Evolutionary conservation across 176 grass and related monocot species (phyloP), one percentile per base, ranked within the genome.

Genomic region (Ensete glaucum): DNA sequence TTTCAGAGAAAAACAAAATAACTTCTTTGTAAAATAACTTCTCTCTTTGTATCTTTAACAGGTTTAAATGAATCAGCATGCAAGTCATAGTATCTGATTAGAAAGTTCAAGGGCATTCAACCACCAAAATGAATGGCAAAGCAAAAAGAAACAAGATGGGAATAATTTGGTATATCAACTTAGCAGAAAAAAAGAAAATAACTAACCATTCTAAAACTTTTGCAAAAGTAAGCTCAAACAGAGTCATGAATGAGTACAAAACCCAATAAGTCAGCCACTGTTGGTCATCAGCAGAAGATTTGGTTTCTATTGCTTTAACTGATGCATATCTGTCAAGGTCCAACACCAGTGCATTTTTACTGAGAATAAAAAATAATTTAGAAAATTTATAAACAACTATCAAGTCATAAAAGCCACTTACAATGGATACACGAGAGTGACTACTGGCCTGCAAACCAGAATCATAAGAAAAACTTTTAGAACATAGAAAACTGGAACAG

Each of bases 241-340:
- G 88, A 56, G 95, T 99, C 69, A 99, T 89, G 82, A 99, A 94
- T 0, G 95, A 99, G 79, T 99, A 99, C 75, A 94, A 23, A 77
- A 99, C 95, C 95, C 95, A 99, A 78, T 99, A 99, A 71, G 95
- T 99, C 69, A 99, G 95, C 95, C 95, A 99, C 43, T 99, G 90
- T 77, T 99, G 90, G 77, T 99, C 88, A 81, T 99, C 95, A 23
- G 90, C 52, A 62, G 88, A 83, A 77, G 89, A 91, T 89, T 99
- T 99, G 26, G 95, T 99, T 93, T 99, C 95, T 78, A 99, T 99
- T 49, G 90, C 95, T 75, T 85, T 91, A 53, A 99, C 83, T 62
- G 90, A 99, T 26, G 95, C 95, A 85, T 99, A 99, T 62, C 90
- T 99, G 90, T 66, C 54, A 85, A 66, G 34, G 63, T 27, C 48